Base-by-base conservation (phyloP, 2,329 filamentous ascomycete genomes). In the Colletotrichum orchidophilum region DNA sequence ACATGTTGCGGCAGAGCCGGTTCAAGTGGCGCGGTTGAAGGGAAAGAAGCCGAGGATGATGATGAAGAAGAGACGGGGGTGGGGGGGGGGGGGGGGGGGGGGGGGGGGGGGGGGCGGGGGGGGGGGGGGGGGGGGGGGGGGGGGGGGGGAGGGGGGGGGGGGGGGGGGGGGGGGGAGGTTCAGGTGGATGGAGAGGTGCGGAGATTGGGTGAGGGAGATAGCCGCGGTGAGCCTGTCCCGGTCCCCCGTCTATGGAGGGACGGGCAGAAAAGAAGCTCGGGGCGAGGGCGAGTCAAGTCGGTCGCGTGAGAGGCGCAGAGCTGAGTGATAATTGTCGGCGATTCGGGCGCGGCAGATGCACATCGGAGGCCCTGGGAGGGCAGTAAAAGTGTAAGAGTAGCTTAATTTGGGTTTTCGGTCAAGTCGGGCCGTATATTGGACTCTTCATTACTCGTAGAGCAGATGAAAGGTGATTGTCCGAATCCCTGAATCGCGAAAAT, bases 1-100 rank as follows among this genome's bases (percentile, higher is more conserved):
- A 76, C 67, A 77, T 83, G 73, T 72, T 84, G 73, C 74, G 77
- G 74, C 78, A 75, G 75, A 81, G 78, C 71, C 77, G 77, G 70
- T 80, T 78, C 54, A 76, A 80, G 72, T 83, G 81, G 81, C 76
- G 81, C 55, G 81, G 79, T 2, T 83, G 64, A 77, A 15, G 42
- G 31, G 31, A 39, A 54, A n/a, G n/a, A 39, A 13, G 39, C 39
- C 39, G 39, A 46, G 39, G 39, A 18, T 46, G 18, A 46, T n/a
- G n/a, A 8, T n/a, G 15, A 18, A 18, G 12, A 27, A 15, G 24
- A 9, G 13, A 21, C 13, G 58, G 26, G 26, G 11, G 29, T 33
- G n/a, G n/a, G n/a, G n/a, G n/a, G n/a, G 15, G 33, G 5, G 31
- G 11, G n/a, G 21, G 12, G 21, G 31, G 49, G 21, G 35, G n/a